Conservation (phyloP, 768 basidiomycete genomes). For the Dentipellis fragilis region DNA sequence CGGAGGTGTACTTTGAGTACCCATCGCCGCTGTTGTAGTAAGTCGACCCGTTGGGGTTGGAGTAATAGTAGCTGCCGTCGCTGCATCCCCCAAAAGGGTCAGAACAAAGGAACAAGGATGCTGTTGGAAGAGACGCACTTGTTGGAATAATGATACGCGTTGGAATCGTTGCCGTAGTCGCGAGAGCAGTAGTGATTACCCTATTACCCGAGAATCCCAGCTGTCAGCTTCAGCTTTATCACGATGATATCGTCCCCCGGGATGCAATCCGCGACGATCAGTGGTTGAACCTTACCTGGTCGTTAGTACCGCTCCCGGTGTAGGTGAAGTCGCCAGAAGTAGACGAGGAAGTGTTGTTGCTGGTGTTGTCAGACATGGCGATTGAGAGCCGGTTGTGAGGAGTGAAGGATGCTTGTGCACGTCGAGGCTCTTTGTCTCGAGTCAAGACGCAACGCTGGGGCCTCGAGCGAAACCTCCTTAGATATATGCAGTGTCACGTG, state of each 20-base stretch:
- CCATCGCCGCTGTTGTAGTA: not conserved
- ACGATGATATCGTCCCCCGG: no score
- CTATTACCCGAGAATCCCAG: not conserved
- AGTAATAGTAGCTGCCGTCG: constrained; percentile 4
- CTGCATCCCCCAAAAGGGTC: not conserved
- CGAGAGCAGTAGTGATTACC: constrained; percentile 3
- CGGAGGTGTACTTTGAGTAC: not conserved
- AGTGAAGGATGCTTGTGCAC: not conserved
- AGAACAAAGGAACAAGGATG: not conserved
- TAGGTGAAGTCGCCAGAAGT: not conserved
- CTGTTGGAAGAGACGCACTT: not conserved
- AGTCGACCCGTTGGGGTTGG: constrained; percentile 1
- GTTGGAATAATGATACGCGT: constrained; percentile 1
- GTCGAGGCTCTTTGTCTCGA: not conserved
- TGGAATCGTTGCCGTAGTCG: constrained; percentile 1
- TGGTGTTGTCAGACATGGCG: not conserved
- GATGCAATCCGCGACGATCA: not conserved
- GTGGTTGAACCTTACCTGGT: not conserved
- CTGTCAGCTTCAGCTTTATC: no score
- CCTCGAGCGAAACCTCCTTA: not conserved
- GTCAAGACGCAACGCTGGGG: not conserved
- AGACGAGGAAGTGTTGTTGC: not conserved
- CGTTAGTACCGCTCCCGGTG: not conserved
- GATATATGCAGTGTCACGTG: not conserved
- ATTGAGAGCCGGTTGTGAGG: not conserved